Base-by-base conservation (phyloP, 768 basidiomycete species). In the Serpula lacrymans region DNA sequence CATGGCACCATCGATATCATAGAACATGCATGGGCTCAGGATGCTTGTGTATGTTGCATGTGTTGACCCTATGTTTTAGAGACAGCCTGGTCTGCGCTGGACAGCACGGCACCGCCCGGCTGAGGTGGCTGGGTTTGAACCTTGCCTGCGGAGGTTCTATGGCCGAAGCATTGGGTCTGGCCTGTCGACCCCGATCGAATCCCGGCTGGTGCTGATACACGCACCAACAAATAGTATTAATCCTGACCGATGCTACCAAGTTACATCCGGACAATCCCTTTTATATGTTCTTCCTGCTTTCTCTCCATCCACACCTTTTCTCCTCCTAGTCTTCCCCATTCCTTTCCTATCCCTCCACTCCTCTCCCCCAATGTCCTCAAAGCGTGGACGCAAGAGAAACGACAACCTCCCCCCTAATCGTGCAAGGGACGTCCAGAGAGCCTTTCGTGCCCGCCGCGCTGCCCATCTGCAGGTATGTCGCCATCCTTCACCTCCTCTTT, bases 341-440 rank as follows among this genome's bases (percentile, higher is more conserved):
- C n/a, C n/a, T n/a, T n/a, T n/a, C n/a, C n/a, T 42, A 43, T 31
- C 44, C 22, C 18, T 40, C 36, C 25, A 36, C 45, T 37, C 17
- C 27, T 37, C 30, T 45, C 48, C 28, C 41, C 53, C 52, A 52
- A 88, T 87, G 84, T 88, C 86, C 53, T 88, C 86, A 47, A 91
- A 89, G 68, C 82, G 88, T 55, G 89, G 88, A 46, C 78, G 88
- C 55, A 90, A 90, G 56, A 72, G 88, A 49, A 77, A 78, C 57
- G 75, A 78, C 54, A 75, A 70, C 52, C 72, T 80, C 27, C 78
- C 78, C 52, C 77, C 78, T 47, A 71, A 67, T 52, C 79, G 89
- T 47, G 89, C 90, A 21, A 71, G 91, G 43, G 91, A 93, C 54
- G 88, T 92, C 13, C 90, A 94, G 59, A 68, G 90, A 55, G 90